Conservation (phyloP, 306 rosid species). For the Rubus parviflorus region DNA sequence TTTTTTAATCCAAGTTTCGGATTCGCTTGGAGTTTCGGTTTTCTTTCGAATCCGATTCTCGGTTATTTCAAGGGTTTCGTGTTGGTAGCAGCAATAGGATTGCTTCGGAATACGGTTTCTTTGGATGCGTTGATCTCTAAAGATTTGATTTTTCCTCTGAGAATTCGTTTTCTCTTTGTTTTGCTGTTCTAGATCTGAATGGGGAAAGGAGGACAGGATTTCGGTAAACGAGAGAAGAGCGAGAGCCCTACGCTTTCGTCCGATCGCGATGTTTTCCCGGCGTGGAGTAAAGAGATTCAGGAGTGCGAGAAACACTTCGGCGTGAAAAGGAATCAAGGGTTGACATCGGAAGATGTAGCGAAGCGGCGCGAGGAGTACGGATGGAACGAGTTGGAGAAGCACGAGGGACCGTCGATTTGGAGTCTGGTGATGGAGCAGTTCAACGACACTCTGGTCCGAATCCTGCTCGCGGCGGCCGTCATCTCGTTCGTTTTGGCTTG, state of each 20-base stretch:
- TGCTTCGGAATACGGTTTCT: neutral
- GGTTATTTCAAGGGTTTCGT: neutral
- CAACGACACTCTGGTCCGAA: slow-evolving; percentile 81
- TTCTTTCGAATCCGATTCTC: neutral
- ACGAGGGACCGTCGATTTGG: slow-evolving; percentile 76
- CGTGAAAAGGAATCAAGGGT: slow-evolving; percentile 53
- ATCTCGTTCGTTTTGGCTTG: slow-evolving; percentile 82
- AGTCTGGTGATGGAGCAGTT: slow-evolving; percentile 72
- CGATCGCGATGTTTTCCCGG: slow-evolving; percentile 43
- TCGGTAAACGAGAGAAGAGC: slow-evolving; percentile 43
- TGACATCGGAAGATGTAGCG: slow-evolving; percentile 50
- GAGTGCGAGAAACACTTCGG: slow-evolving; percentile 68
- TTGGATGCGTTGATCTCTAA: neutral
- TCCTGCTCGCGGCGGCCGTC: slow-evolving; percentile 81
- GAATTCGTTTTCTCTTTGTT: neutral
- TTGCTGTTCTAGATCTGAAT: slow-evolving; percentile 32
- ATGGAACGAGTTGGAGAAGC: slow-evolving; percentile 77
- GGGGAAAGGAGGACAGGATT: slow-evolving; percentile 61
- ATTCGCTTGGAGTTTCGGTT: neutral
- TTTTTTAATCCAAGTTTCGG: neutral
- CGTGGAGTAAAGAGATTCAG: slow-evolving; percentile 65
- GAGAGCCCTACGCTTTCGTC: slow-evolving; percentile 18
- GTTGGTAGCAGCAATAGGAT: neutral
- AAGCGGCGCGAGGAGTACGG: slow-evolving; percentile 57
- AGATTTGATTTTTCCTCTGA: neutral